Conservation (phyloP, 352 stramenopile genomes). For the Phytopythium boreale region DNA sequence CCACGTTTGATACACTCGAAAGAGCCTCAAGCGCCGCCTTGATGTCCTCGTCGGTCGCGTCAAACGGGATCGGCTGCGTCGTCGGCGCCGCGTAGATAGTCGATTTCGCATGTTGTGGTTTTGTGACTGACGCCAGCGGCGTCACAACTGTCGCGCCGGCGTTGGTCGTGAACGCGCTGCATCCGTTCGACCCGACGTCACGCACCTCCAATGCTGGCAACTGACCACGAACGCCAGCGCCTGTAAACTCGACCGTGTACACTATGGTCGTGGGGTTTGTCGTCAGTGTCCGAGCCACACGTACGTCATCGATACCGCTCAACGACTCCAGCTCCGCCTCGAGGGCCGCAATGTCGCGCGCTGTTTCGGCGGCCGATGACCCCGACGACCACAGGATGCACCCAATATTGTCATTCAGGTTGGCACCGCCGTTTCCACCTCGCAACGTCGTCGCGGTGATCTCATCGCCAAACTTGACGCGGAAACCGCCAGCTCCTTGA, state of each 20-base stretch:
- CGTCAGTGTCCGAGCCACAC: conserved; percentile 51
- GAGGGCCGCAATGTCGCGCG: conserved; percentile 46
- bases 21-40: conserved; percentile 93
- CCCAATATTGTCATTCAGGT: conserved; percentile 72
- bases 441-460: conserved; percentile 80
- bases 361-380: conserved; percentile 23
- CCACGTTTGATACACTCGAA: conserved; percentile 82
- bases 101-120: conserved; percentile 51
- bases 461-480: conserved; percentile 89
- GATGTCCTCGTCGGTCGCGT: conserved; percentile 87
- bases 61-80: conserved; percentile 87
- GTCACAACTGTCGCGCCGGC: conserved; percentile 13
- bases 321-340: conserved; percentile 69
- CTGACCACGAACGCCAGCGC: conserved; percentile 85
- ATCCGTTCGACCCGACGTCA: conserved; percentile 92
- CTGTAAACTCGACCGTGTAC: conserved; percentile 93
- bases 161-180: conserved; percentile 59
- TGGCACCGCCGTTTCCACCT: conserved; percentile 60
- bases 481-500: conserved; percentile 79
- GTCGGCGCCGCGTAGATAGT: conserved; percentile 91
- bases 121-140: conserved; percentile 23
- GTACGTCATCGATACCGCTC: conserved; percentile 66
- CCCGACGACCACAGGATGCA: conserved; percentile 80
- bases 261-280: conserved; percentile 52
- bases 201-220: conserved; percentile 83